Evolutionary conservation across 768 basidiomycete genomes (phyloP).

Genomic region (Termitomyces sp.): DNA sequence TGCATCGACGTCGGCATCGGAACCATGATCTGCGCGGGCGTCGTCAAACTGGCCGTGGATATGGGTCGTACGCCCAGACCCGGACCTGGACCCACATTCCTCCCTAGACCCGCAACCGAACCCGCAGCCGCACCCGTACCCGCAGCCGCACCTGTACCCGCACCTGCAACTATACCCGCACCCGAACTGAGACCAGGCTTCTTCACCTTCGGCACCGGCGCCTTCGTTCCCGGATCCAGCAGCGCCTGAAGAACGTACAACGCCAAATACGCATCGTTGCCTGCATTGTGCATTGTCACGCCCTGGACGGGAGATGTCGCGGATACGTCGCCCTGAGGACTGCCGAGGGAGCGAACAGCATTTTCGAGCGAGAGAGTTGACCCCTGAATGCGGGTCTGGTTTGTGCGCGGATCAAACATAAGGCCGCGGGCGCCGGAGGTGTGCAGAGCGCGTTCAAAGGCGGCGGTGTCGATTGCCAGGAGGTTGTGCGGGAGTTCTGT

Average conservation of each 20-base stretch:
- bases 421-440: slow-evolving; percentile 46
- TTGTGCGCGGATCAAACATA: slow-evolving; percentile 59
- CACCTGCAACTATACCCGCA: not conserved
- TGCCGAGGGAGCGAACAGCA: slow-evolving; percentile 37
- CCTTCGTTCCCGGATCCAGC: slow-evolving; percentile 41
- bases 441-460: slow-evolving; percentile 62
- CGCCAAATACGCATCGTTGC: slow-evolving; percentile 71
- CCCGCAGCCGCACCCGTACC: not conserved
- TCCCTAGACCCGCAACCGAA: not conserved
- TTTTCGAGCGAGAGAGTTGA: slow-evolving; percentile 59
- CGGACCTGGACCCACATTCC: not conserved
- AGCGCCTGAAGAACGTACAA: slow-evolving; percentile 68
- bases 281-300: slow-evolving; percentile 63
- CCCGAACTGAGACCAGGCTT: not conserved
- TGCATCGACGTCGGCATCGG: not conserved
- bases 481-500: slow-evolving; percentile 72
- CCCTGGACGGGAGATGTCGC: slow-evolving; percentile 21
- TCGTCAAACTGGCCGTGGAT: not conserved
- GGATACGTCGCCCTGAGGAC: not conserved
- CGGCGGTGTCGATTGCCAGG: slow-evolving; percentile 59
- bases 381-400: slow-evolving; percentile 43
- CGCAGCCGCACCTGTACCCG: not conserved
- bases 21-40: not conserved
- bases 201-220: not conserved
- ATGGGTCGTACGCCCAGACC: not conserved